Conservation (phyloP, 345 rosid genomes). For the Gossypium arboreum region DNA sequence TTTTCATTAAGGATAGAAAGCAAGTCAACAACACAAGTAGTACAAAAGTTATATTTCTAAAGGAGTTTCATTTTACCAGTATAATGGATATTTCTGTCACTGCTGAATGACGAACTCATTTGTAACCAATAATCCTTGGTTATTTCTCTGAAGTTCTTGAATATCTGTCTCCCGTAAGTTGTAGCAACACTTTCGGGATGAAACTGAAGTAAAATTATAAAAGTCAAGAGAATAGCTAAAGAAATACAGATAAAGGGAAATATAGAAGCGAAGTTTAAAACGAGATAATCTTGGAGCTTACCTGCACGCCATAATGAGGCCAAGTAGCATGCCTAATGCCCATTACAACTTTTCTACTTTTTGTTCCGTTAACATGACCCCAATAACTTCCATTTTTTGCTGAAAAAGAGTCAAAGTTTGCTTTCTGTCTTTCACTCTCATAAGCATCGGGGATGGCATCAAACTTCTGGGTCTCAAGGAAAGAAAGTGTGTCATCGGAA, state of each 20-base stretch:
- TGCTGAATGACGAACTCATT: constrained; percentile 31
- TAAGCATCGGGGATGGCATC: constrained; percentile 27
- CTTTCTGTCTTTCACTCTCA: constrained; percentile 23
- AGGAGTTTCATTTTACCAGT: constrained; percentile 45
- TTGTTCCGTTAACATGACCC: constrained; percentile 24
- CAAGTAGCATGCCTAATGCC: constrained; percentile 80
- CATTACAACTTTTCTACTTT: constrained; percentile 58
- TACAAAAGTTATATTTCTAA: not conserved
- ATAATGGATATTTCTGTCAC: constrained; percentile 34
- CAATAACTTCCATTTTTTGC: constrained; percentile 27
- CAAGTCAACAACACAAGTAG: constrained; percentile 1
- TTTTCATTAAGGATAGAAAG: not conserved
- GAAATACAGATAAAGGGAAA: constrained; percentile 3
- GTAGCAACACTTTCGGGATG: constrained; percentile 98
- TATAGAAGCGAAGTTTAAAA: not conserved
- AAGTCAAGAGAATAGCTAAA: constrained; percentile 23
- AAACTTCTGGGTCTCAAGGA: constrained; percentile 36
- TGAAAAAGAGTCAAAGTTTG: constrained; percentile 27
- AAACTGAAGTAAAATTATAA: constrained; percentile 49
- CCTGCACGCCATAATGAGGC: constrained; percentile 98
- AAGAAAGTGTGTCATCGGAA: constrained; percentile 47
- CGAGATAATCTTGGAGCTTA: constrained; percentile 23
- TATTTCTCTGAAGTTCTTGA: constrained; percentile 70
- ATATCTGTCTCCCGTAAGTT: constrained; percentile 63
- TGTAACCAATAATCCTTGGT: constrained; percentile 72